phyloP scores from a whole-genome alignment of 805 yeast genomes.

The Yamadazyma takamatsuzukensis region DNA sequence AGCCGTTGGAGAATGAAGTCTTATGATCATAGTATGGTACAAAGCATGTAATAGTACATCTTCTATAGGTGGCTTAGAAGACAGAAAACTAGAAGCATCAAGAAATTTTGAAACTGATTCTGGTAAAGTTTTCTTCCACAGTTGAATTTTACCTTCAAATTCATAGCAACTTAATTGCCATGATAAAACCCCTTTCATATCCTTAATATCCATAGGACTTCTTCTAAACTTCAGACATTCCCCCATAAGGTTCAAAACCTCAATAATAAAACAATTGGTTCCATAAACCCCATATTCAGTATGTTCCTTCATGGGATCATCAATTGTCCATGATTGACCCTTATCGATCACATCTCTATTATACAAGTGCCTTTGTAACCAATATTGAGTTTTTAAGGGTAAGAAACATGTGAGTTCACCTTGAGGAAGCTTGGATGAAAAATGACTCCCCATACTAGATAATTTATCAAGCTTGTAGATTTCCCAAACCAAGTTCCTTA shows the following conservation, averaged over 20 bases:
- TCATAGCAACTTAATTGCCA: conserved; percentile 16
- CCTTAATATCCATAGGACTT: conserved; percentile 13
- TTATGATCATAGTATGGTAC: conserved; percentile 14
- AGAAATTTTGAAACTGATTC: conserved; percentile 7
- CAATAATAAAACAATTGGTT: conserved; percentile 10
- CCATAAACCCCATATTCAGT: conserved; percentile 6
- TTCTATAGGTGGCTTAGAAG: conserved; percentile 4
- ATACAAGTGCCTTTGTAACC: conserved; percentile 5
- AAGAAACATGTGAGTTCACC: conserved; percentile 9
- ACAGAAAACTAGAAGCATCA: conserved; percentile 2
- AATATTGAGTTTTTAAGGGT: conserved; percentile 11
- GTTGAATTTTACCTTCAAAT: conserved; percentile 12
- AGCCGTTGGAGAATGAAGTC: conserved; percentile 14
- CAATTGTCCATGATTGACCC: conserved; percentile 7
- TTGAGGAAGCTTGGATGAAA: conserved; percentile 10
- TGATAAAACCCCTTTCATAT: conserved; percentile 12
- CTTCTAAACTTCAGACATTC: conserved; percentile 10
- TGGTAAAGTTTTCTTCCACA: conserved; percentile 13
- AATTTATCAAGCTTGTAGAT: conserved; percentile 14
- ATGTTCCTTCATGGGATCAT: conserved; percentile 1
- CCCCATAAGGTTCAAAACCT: conserved; percentile 13
- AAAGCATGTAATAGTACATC: conserved; percentile 13
- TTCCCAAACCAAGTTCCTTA: conserved; percentile 14
- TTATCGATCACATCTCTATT: conserved; percentile 6
- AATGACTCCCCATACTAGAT: conserved; percentile 12